phyloP scores from a whole-genome alignment of 1,284 basidiomycete species.

The Ustilago trichophora region DNA sequence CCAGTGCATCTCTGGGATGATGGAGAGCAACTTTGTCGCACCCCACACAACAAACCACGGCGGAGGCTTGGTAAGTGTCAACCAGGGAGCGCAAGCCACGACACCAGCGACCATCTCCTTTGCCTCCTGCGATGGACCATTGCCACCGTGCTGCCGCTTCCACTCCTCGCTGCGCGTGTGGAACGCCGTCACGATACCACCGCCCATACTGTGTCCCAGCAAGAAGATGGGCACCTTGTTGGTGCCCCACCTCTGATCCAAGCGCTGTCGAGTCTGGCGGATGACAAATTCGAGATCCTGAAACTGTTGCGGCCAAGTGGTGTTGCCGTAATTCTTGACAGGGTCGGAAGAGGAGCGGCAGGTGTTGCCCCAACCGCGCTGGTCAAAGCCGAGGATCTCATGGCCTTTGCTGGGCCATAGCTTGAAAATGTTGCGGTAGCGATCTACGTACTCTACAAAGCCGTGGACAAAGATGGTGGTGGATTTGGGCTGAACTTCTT shows the following conservation, averaged over 20 bases:
- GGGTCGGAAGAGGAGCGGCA: constrained; percentile 70
- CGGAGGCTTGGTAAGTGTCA: constrained; percentile 68
- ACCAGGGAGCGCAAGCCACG: constrained; percentile 63
- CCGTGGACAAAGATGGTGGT: constrained; percentile 83
- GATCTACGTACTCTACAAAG: constrained; percentile 71
- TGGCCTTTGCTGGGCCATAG: constrained; percentile 72
- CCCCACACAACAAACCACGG: constrained; percentile 71
- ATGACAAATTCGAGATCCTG: constrained; percentile 78
- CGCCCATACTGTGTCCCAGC: constrained; percentile 82
- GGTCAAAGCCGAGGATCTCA: constrained; percentile 80
- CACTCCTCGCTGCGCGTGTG: constrained; percentile 56
- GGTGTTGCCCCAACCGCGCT: constrained; percentile 85
- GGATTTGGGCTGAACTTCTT: constrained; percentile 70
- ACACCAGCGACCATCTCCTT: constrained; percentile 62
- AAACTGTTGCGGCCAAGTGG: constrained; percentile 76
- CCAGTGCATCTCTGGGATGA: constrained; percentile 67
- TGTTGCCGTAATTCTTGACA: constrained; percentile 71
- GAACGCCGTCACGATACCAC: constrained; percentile 64
- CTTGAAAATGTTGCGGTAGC: constrained; percentile 74
- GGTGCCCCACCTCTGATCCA: constrained; percentile 69
- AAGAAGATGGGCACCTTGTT: constrained; percentile 74
- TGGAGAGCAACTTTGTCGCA: constrained; percentile 72
- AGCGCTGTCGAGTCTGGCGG: constrained; percentile 67
- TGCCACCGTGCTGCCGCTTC: constrained; percentile 20
- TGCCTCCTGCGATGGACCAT: constrained; percentile 47